Percentiles rank a stretch among this genome's conserved stretches.
These are phyloP conservation scores for Fusarium tuaranense DNA, from an alignment of 2,329 filamentous ascomycete species.

Conservation along the genomic window DNA sequence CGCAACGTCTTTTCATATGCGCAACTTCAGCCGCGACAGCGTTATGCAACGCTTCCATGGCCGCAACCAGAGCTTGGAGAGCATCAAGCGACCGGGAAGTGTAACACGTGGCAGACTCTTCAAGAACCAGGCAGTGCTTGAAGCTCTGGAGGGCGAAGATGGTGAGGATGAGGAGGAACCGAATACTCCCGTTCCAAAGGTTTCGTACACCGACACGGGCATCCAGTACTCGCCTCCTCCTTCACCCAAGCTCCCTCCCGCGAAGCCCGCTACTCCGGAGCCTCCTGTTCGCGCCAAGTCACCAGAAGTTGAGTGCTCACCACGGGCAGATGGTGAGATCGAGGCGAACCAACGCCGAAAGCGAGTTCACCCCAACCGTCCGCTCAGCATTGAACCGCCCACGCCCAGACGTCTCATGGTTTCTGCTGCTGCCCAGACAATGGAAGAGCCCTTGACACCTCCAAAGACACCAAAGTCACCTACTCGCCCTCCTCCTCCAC, in stretches of 20 bases:
- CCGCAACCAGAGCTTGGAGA: constrained; percentile 70
- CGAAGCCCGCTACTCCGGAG: constrained; percentile 58
- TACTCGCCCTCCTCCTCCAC: constrained; percentile 53
- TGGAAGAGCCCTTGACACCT: constrained; percentile 71
- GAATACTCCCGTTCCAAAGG: constrained; percentile 49
- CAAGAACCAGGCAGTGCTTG: constrained; percentile 66
- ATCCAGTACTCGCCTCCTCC: constrained; percentile 87
- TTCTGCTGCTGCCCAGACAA: constrained; percentile 73
- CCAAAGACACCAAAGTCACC: constrained; percentile 73
- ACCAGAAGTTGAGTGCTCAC: constrained; percentile 56
- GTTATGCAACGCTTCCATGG: constrained; percentile 60
- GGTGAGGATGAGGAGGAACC: constrained; percentile 61
- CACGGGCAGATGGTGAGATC: constrained; percentile 67
- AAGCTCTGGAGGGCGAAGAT: constrained; percentile 67
- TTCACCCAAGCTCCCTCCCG: constrained; percentile 69
- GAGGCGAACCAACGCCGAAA: constrained; percentile 82
- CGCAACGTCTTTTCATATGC: constrained; percentile 58
- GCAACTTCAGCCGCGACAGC: constrained; percentile 70
- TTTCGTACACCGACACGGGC: constrained; percentile 77
- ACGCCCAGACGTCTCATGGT: constrained; percentile 65
- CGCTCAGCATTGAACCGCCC: constrained; percentile 61
- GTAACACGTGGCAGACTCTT: constrained; percentile 64
- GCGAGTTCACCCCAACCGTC: constrained; percentile 68
- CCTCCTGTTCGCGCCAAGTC: constrained; percentile 53
- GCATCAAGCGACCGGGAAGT: constrained; percentile 66